Evolutionary conservation across 179 eudicot genomes (phyloP), one percentile per base, ranked within the genome.

Genomic region (Pouteria campechiana): DNA sequence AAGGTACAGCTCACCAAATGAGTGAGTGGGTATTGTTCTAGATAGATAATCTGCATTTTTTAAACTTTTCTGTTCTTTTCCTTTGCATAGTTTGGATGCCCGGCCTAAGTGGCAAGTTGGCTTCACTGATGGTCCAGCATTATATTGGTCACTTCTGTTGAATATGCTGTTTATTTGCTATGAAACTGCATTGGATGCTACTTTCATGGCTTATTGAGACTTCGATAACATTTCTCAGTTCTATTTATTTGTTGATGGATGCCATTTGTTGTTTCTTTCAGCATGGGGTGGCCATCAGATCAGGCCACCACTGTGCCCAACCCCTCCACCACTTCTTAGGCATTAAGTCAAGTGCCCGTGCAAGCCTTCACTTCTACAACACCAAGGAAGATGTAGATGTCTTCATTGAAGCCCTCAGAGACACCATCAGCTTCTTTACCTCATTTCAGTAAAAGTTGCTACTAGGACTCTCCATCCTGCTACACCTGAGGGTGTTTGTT

Each of bases 301-400:
- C 98, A 1, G 98, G 98, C n/a, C 98, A 90, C 67, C 95, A 90
- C 47, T 90, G 98, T 49, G 98, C 98, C 1, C 98, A 90, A 66
- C 98, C 95, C 49, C 90, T 90, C 46, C 98, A 90, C 46, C 87
- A 87, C 1, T 54, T 69, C 52, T 55, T 90, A 51, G 90, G 82
- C 21, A 70, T 73, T 38, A 86, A 73, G 25, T 93, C 95, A 2
- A 89, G 95, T 41, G 97, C 95, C 17, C 80, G 98, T 2, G 98
- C 95, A 44, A 86, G 95, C 61, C 80, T 90, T 24, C 58, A 90
- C 63, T 81, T 90, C 70, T 90, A 90, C 72, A 90, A 90, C 73
- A 90, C 98, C 1, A 86, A 70, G 53, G 83, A 86, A 46, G 98
- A 90, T 20, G 74, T 90, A 6, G 94, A 90, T 50, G 41, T 41